These are phyloP conservation scores for Gossypium mustelinum DNA, from an alignment of 345 rosid species.

Conservation along the genomic window DNA sequence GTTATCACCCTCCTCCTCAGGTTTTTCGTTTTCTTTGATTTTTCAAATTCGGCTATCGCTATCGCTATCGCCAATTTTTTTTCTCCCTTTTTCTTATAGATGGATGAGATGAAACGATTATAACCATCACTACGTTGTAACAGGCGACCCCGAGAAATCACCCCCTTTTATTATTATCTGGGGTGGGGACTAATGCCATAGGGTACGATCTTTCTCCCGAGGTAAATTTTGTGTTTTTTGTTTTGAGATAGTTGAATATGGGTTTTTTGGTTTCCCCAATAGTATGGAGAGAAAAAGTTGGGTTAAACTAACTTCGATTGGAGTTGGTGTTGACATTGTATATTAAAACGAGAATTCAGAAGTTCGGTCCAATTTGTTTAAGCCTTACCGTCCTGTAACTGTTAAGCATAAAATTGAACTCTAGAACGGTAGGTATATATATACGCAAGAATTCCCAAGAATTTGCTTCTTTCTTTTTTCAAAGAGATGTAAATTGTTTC, in stretches of 20 bases:
- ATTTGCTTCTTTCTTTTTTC: not conserved
- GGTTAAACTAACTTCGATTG: not conserved
- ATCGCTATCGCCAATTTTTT: not conserved
- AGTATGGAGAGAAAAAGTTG: not conserved
- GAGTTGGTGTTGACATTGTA: not conserved
- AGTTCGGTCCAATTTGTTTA: not conserved
- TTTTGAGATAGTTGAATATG: not conserved
- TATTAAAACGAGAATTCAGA: not conserved
- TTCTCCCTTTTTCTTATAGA: not conserved
- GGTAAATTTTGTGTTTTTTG: conserved; percentile 31
- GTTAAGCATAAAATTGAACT: not conserved
- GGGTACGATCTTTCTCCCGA: conserved; percentile 91
- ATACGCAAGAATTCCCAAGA: not conserved
- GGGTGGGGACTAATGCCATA: conserved; percentile 93
- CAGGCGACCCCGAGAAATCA: conserved; percentile 81
- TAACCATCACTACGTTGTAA: no score
- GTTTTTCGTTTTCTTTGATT: conserved; percentile 9
- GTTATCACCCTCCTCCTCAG: conserved; percentile 54
- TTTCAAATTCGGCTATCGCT: not conserved
- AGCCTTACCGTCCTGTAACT: not conserved
- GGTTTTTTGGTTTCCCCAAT: not conserved
- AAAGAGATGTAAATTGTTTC: not conserved
- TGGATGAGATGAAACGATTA: not conserved
- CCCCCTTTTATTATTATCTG: conserved; percentile 82
- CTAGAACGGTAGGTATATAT: no score